These are phyloP conservation scores for Penicillium sp. DNA, from an alignment of 2,329 filamentous ascomycete genomes.

Conservation along the genomic window DNA sequence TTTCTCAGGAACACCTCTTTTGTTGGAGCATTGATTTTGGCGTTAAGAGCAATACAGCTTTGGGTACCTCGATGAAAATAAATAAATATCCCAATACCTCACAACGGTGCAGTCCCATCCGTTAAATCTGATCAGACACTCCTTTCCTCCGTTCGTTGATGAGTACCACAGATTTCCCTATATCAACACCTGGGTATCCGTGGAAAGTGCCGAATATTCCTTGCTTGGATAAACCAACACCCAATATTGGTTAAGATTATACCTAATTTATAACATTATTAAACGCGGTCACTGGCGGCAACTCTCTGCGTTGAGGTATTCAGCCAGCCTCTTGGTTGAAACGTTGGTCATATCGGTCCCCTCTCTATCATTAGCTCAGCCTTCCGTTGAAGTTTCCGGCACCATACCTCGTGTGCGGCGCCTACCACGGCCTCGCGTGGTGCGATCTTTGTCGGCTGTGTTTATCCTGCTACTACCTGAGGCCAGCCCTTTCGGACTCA, in stretches of 20 bases:
- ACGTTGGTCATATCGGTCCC: slow-evolving; percentile 32
- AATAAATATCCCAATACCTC: slow-evolving; percentile 11
- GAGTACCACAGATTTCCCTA: not conserved
- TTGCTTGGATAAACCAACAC: not conserved
- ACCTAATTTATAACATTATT: not conserved
- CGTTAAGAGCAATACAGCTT: slow-evolving; percentile 25
- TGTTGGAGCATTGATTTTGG: slow-evolving; percentile 28
- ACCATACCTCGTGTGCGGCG: slow-evolving; percentile 31
- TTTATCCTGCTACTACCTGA: slow-evolving; percentile 27
- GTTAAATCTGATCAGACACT: not conserved
- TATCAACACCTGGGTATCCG: not conserved
- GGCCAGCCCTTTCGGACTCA: slow-evolving; percentile 30
- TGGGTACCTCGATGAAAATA: slow-evolving; percentile 25
- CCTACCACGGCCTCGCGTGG: slow-evolving; percentile 15
- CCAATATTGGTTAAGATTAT: not conserved
- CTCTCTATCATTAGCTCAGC: slow-evolving; percentile 21
- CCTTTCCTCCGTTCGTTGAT: not conserved
- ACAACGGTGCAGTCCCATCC: not conserved
- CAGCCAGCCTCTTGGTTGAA: slow-evolving; percentile 24
- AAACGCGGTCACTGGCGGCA: not conserved
- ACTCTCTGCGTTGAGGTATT: not conserved
- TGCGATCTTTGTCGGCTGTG: slow-evolving; percentile 5
- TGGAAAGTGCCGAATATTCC: not conserved
- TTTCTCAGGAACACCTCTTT: slow-evolving; percentile 11
- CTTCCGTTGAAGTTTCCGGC: not conserved